phyloP scores from a whole-genome alignment of 352 stramenopile genomes.

The Lagenidium sp. region DNA sequence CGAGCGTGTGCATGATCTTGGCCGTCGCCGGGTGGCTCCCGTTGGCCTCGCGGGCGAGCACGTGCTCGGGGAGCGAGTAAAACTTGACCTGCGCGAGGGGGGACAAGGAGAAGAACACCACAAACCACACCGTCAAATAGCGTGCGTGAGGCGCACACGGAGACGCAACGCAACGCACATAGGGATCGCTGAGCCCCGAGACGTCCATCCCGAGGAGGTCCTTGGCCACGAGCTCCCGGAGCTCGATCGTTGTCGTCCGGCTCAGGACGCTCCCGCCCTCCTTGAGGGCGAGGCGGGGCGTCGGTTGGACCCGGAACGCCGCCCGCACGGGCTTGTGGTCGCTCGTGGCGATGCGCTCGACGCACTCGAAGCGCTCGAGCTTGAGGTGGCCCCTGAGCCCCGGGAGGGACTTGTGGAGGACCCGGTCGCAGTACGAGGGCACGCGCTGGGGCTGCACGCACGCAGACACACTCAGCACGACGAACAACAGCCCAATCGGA shows the following conservation, averaged over 20 bases:
- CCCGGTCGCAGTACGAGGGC: conserved; percentile 78
- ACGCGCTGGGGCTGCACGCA: conserved; percentile 45
- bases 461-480: not conserved
- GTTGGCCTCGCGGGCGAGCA: conserved; percentile 34
- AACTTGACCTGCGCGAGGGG: conserved; percentile 54
- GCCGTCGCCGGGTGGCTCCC: conserved; percentile 42
- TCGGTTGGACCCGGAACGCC: conserved; percentile 37
- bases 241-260: conserved; percentile 43
- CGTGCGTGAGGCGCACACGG: not conserved
- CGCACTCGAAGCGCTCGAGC: conserved; percentile 42
- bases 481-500: too few relatives aligned
- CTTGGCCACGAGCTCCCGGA: conserved; percentile 42
- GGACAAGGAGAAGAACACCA: too few relatives aligned
- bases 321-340: conserved; percentile 80
- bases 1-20: conserved; percentile 59
- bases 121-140: too few relatives aligned
- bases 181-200: conserved; percentile 70
- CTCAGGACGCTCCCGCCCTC: conserved; percentile 9
- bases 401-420: conserved; percentile 76
- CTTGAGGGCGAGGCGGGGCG: conserved; percentile 11
- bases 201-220: conserved; percentile 70
- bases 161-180: conserved; percentile 20
- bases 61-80: conserved; percentile 45
- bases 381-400: conserved; percentile 41
- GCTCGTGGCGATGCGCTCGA: conserved; percentile 60